phyloP scores from a whole-genome alignment of 228 moss, liverwort and hornwort species.

The Sphagnum magellanicum region DNA sequence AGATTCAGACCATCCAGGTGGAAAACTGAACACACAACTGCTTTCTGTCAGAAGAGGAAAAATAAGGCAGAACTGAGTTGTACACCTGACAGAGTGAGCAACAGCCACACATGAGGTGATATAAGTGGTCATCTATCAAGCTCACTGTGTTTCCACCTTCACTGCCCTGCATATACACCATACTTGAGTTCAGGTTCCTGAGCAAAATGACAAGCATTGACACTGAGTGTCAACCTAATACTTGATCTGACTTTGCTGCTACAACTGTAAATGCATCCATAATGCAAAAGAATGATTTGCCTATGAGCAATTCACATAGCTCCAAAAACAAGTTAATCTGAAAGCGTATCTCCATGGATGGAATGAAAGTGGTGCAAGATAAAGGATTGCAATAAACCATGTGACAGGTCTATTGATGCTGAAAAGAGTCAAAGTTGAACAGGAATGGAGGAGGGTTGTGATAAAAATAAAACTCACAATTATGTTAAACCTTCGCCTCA shows the following conservation, averaged over 20 bases:
- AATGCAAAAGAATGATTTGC: not conserved
- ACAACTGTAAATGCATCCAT: no score
- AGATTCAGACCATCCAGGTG: no score
- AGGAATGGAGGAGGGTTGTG: not conserved
- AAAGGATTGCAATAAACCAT: not conserved
- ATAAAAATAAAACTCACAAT: slow-evolving; percentile 26
- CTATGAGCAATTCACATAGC: no score
- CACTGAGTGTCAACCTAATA: no score
- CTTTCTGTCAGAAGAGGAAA: not conserved
- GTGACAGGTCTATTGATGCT: no score
- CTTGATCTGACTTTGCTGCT: no score
- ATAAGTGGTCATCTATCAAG: slow-evolving; percentile 50
- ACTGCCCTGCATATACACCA: slow-evolving; percentile 26
- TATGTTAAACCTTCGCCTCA: slow-evolving; percentile 55
- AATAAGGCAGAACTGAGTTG: not conserved
- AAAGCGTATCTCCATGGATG: not conserved
- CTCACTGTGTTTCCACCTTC: slow-evolving; percentile 55
- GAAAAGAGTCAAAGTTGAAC: no score
- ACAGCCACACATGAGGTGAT: slow-evolving; percentile 57
- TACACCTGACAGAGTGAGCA: slow-evolving; percentile 53
- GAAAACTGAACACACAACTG: no score
- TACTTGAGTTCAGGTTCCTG: no score
- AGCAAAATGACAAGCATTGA: no score
- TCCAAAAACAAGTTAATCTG: not conserved
- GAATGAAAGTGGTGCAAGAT: not conserved